Conservation (phyloP, 139 green algal genomes). For the Micractinium sp. region DNA sequence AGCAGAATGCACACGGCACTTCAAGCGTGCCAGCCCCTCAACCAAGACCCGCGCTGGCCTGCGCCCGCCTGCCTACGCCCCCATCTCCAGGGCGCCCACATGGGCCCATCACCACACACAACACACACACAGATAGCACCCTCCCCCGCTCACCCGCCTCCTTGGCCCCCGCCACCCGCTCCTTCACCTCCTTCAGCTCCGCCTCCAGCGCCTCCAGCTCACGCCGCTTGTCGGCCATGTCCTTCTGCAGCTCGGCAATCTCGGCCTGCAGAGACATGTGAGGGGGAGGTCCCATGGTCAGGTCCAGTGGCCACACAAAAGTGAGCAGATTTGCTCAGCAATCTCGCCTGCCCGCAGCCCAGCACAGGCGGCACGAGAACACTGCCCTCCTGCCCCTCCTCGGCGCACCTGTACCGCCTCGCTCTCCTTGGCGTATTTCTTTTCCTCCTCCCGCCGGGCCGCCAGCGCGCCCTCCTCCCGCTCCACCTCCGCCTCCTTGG, state of each 20-base stretch:
- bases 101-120: too few species aligned
- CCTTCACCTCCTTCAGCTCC: conserved; percentile 15
- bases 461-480: conserved; percentile 28
- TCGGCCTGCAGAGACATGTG: conserved; percentile 9
- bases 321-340: not conserved
- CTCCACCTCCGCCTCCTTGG: conserved; percentile 36
- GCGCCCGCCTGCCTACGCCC: too few species aligned
- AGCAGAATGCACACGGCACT: too few species aligned
- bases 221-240: conserved; percentile 24
- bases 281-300: too few species aligned
- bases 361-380: too few species aligned
- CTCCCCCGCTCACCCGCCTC: too few species aligned
- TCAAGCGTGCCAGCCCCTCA: too few species aligned
- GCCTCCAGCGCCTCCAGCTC: conserved; percentile 34
- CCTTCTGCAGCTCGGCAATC: conserved; percentile 40
- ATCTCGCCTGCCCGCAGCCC: not conserved
- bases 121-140: too few species aligned
- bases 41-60: too few species aligned
- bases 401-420: conserved; percentile 8
- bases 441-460: conserved; percentile 25
- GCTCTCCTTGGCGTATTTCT: not conserved
- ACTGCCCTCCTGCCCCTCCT: too few species aligned
- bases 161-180: too few species aligned
- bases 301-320: not conserved
- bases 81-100: too few species aligned